Evolutionary conservation across 805 yeast genomes (phyloP).

Genomic region (Lachancea quebecensis): DNA sequence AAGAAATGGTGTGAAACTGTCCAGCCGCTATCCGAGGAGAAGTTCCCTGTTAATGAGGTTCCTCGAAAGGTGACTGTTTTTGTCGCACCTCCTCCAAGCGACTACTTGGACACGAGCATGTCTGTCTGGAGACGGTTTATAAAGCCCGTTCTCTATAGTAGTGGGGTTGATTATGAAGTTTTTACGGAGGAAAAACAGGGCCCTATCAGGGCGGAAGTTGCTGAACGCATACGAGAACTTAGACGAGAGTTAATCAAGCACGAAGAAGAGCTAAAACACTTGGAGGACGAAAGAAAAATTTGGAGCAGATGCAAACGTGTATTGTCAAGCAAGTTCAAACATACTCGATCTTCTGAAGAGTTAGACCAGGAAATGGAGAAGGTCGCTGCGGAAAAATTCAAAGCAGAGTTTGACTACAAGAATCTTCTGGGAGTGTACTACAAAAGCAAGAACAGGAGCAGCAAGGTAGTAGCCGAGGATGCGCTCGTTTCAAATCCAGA

Average conservation of each 20-base stretch:
- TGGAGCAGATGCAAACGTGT: conserved; percentile 19
- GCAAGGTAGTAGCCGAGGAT: conserved; percentile 38
- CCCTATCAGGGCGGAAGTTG: conserved; percentile 72
- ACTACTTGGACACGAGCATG: conserved; percentile 68
- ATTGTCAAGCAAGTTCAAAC: neutral
- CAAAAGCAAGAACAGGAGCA: conserved; percentile 25
- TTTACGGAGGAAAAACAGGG: conserved; percentile 81
- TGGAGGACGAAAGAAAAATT: conserved; percentile 16
- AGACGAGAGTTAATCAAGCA: conserved; percentile 42
- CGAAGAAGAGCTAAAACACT: conserved; percentile 17
- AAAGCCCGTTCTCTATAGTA: conserved; percentile 79
- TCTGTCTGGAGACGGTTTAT: conserved; percentile 68
- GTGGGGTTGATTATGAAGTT: conserved; percentile 78
- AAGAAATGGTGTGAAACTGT: conserved; percentile 59
- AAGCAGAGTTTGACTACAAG: conserved; percentile 35
- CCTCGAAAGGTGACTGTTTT: conserved; percentile 78
- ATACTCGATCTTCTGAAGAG: conserved; percentile 3
- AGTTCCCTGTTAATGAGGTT: conserved; percentile 40
- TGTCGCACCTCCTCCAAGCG: conserved; percentile 96
- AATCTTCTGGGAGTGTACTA: conserved; percentile 56
- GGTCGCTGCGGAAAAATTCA: conserved; percentile 16
- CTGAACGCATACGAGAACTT: conserved; percentile 68
- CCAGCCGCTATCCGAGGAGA: conserved; percentile 42
- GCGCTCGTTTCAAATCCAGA: conserved; percentile 38
- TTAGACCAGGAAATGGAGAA: conserved; percentile 19